Evolutionary conservation across 345 rosid species (phyloP), one percentile per base, ranked within the genome.

Genomic region (Lumnitzera racemosa): DNA sequence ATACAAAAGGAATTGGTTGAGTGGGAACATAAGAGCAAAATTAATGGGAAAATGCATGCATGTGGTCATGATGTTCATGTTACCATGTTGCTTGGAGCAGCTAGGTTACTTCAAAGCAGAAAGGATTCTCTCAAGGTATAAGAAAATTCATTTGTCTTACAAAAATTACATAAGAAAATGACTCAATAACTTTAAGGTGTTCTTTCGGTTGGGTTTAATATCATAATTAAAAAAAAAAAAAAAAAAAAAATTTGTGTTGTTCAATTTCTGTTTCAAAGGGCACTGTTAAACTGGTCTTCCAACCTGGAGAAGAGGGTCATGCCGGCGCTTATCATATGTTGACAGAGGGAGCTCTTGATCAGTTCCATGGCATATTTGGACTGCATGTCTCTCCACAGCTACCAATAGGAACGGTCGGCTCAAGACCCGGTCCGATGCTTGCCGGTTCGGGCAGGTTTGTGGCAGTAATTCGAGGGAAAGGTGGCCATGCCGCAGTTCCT

Each of bases 291-390:
- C 82, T 85, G 12, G 81, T 85, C 13, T 85, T 85, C 72, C 90
- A 82, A 66, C 87, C 87, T 1, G 90, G 51, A n/a, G 90, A 82
- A 74, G 87, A 85, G 67, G 60, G 79, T 15, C 14, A 36, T 53
- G 87, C 63, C 0, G 85, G 87, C 11, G 90, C 90, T 10, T 78
- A 78, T 69, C 79, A 80, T 31, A 71, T 85, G 84, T 27, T 82
- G 51, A 53, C 62, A 59, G 80, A 78, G 49, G 84, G 87, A 23
- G 85, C 85, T 55, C 67, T 82, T 17, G 79, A 80, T 46, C 41
- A 65, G 16, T 13, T 85, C 51, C 64, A 69, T 50, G 85, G 70
- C 48, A 85, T 80, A 2, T 80, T 78, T 53, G 87, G 75, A 50
- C 66, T 82, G 5, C 90, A 85, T 29, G 67, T 85, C 24, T 5